phyloP scores from a whole-genome alignment of 2,329 filamentous ascomycete species.

The Rutstroemia sydowiana region DNA sequence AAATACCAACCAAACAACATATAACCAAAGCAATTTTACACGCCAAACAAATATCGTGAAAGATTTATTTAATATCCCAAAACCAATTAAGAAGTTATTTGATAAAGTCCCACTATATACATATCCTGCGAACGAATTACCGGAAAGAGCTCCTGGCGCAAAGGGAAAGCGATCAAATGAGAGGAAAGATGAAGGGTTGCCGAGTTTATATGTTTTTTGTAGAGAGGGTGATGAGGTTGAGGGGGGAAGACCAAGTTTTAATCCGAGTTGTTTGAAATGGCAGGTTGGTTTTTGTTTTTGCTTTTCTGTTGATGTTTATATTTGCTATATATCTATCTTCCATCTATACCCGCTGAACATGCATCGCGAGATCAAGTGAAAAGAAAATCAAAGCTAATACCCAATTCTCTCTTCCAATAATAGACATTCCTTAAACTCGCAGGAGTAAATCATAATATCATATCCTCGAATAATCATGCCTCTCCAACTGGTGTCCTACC shows the following conservation, averaged over 20 bases:
- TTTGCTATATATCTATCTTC: no score
- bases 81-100: slow-evolving; percentile 75
- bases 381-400: slow-evolving; percentile 7
- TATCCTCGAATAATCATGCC: slow-evolving; percentile 83
- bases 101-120: slow-evolving; percentile 72
- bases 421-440: slow-evolving; percentile 79
- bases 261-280: slow-evolving; percentile 92
- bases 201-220: slow-evolving; percentile 69
- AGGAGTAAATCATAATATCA: slow-evolving; percentile 56
- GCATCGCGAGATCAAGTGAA: slow-evolving; percentile 1
- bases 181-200: slow-evolving; percentile 32
- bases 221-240: slow-evolving; percentile 49
- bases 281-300: slow-evolving; percentile 54
- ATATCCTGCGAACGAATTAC: slow-evolving; percentile 69
- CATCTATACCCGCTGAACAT: neutral
- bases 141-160: slow-evolving; percentile 48
- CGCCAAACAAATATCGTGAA: slow-evolving; percentile 15
- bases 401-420: slow-evolving; percentile 7
- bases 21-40: slow-evolving; percentile 14
- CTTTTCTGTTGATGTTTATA: neutral
- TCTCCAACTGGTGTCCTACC: slow-evolving; percentile 84
- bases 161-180: neutral
- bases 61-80: slow-evolving; percentile 45
- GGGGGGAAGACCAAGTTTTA: slow-evolving; percentile 66
- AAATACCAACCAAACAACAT: neutral